Conservation (phyloP, 2,329 filamentous ascomycete species). For the Monosporascus cannonballus region DNA sequence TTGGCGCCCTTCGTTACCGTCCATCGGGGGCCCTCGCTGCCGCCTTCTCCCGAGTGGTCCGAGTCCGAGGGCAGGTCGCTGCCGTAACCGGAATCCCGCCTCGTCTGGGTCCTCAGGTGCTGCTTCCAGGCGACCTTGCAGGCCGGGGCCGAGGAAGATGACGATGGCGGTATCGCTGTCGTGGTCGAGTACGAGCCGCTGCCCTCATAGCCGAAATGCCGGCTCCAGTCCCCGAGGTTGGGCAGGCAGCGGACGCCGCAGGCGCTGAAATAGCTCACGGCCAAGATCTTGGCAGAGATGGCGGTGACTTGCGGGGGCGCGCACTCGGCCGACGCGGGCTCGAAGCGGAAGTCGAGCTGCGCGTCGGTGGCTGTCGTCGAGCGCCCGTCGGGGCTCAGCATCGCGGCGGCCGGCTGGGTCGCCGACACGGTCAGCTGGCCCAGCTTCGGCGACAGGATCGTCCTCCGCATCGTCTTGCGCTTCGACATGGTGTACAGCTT, state of each 20-base stretch:
- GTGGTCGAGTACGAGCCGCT: slow-evolving; percentile 41
- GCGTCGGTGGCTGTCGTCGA: slow-evolving; percentile 35
- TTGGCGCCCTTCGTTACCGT: slow-evolving; percentile 10
- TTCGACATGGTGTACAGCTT: slow-evolving; percentile 43
- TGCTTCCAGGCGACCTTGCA: slow-evolving; percentile 36
- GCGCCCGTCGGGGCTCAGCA: slow-evolving; percentile 45
- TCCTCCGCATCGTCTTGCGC: slow-evolving; percentile 47
- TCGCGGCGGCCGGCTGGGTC: slow-evolving; percentile 40
- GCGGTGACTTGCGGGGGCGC: slow-evolving; percentile 42
- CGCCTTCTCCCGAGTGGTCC: slow-evolving; percentile 13
- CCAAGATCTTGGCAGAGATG: slow-evolving; percentile 43
- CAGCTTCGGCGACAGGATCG: slow-evolving; percentile 44
- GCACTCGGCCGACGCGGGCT: slow-evolving; percentile 35
- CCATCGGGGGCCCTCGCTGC: neutral
- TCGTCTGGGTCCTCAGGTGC: slow-evolving; percentile 24
- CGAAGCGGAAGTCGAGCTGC: slow-evolving; percentile 41
- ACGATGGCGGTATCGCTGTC: slow-evolving; percentile 30
- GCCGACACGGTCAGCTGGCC: slow-evolving; percentile 42
- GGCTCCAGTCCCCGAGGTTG: slow-evolving; percentile 41
- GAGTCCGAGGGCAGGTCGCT: slow-evolving; percentile 35
- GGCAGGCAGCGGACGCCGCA: slow-evolving; percentile 40
- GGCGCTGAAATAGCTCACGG: slow-evolving; percentile 47
- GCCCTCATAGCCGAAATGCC: slow-evolving; percentile 32
- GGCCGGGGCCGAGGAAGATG: slow-evolving; percentile 30
- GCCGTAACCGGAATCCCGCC: slow-evolving; percentile 50